Evolutionary conservation across 2,329 filamentous ascomycete species (phyloP).

Genomic region (Penicillium fuscoglaucum): DNA sequence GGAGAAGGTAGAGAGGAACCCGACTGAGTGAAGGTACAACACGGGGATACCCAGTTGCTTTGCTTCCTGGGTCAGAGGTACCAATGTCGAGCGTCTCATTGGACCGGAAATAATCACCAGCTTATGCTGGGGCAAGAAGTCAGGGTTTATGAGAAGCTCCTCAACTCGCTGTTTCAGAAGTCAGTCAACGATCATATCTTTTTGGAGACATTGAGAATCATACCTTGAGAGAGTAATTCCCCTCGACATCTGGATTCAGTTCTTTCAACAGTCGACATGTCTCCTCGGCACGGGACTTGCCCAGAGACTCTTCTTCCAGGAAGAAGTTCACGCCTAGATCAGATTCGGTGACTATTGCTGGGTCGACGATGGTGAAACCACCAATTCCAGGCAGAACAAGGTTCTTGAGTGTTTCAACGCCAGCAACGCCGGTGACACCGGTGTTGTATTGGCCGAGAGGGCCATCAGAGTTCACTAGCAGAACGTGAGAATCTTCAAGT

Average conservation of each 20-base stretch:
- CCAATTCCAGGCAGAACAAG: constrained; percentile 93
- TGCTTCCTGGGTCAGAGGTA: constrained; percentile 52
- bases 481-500: constrained; percentile 85
- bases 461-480: constrained; percentile 74
- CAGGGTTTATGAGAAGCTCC: constrained; percentile 39
- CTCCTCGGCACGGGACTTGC: constrained; percentile 74
- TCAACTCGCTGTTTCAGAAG: constrained; percentile 33
- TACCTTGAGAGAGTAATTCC: constrained; percentile 65
- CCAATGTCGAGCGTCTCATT: constrained; percentile 54
- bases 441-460: constrained; percentile 37
- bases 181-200: not conserved
- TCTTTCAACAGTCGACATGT: constrained; percentile 76
- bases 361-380: constrained; percentile 86
- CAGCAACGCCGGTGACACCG: constrained; percentile 74
- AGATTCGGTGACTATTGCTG: constrained; percentile 70
- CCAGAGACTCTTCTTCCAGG: constrained; percentile 74
- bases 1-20: constrained; percentile 90
- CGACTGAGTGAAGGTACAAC: constrained; percentile 81
- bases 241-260: constrained; percentile 88
- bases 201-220: not conserved
- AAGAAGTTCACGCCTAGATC: constrained; percentile 98
- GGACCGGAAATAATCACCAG: constrained; percentile 64
- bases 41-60: constrained; percentile 66
- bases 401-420: constrained; percentile 92
- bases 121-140: constrained; percentile 53